phyloP scores from a whole-genome alignment of 441 rosid genomes.

The Eruca vesicaria region DNA sequence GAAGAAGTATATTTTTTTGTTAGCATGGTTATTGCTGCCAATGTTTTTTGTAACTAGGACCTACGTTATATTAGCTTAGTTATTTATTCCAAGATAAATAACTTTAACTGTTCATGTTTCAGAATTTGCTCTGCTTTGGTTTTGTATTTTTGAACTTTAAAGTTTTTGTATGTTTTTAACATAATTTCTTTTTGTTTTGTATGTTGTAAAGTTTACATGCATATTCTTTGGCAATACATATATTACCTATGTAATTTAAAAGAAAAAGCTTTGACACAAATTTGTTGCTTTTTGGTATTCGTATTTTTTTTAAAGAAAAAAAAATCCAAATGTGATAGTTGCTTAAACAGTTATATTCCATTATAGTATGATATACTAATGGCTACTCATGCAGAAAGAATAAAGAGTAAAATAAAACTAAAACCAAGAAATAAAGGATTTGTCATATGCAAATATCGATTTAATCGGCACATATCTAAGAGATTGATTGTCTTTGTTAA shows the following conservation, averaged over 20 bases:
- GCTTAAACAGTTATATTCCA: background rate
- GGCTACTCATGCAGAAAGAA: background rate
- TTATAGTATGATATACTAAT: background rate
- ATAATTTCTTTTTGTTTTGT: background rate
- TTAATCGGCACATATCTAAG: background rate
- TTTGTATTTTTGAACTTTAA: background rate
- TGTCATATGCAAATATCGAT: slow-evolving; percentile 5
- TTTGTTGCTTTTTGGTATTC: background rate
- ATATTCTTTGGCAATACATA: background rate
- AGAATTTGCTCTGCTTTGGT: background rate
- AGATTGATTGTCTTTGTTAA: background rate
- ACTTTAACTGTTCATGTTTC: background rate
- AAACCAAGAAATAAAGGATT: slow-evolving; percentile 1
- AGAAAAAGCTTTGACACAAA: background rate
- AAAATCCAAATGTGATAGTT: background rate
- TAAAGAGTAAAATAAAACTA: background rate
- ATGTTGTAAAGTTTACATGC: background rate
- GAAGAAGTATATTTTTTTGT: background rate
- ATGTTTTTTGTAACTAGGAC: background rate
- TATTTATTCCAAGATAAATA: background rate
- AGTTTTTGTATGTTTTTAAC: background rate
- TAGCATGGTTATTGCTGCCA: slow-evolving; percentile 26
- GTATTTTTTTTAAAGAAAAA: too few relatives aligned
- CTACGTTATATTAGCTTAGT: background rate
- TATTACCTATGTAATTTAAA: background rate